phyloP scores from a whole-genome alignment of 1,284 basidiomycete species.

The Boletus subluridellus region DNA sequence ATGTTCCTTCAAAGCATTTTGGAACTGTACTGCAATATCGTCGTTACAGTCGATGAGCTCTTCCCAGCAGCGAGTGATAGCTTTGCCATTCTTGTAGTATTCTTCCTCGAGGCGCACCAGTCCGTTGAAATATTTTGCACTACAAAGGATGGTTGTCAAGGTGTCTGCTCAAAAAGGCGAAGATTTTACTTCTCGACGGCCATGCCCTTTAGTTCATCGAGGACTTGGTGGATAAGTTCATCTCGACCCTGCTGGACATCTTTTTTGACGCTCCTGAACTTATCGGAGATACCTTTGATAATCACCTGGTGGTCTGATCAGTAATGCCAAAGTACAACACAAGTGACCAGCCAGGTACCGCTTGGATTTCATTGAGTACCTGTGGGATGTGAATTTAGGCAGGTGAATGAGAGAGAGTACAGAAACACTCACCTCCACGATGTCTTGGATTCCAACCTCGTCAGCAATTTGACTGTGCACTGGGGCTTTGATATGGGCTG shows the following conservation, averaged over 20 bases:
- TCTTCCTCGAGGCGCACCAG: slow-evolving; percentile 43
- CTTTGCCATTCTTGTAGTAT: slow-evolving; percentile 38
- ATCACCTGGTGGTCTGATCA: slow-evolving; percentile 37
- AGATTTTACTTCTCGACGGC: slow-evolving; percentile 16
- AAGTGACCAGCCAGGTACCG: slow-evolving; percentile 32
- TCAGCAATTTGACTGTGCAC: slow-evolving; percentile 1
- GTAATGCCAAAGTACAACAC: slow-evolving; percentile 1
- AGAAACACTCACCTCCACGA: slow-evolving; percentile 24
- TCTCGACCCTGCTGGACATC: slow-evolving; percentile 42
- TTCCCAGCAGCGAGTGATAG: slow-evolving; percentile 35
- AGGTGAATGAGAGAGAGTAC: not conserved
- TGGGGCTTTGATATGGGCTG: not conserved
- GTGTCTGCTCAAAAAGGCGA: not conserved
- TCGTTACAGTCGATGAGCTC: slow-evolving; percentile 35
- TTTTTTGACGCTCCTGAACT: slow-evolving; percentile 41
- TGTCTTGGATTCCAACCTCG: slow-evolving; percentile 27
- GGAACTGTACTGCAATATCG: slow-evolving; percentile 27
- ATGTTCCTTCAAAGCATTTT: slow-evolving; percentile 35
- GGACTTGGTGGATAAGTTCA: slow-evolving; percentile 41
- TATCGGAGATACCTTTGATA: slow-evolving; percentile 41
- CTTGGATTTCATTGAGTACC: slow-evolving; percentile 34
- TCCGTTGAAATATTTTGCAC: slow-evolving; percentile 41
- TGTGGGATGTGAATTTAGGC: slow-evolving; percentile 4
- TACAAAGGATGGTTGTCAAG: slow-evolving; percentile 12
- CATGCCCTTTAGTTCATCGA: slow-evolving; percentile 36